phyloP scores from a whole-genome alignment of 768 basidiomycete genomes.

The Boletus barrowsii region DNA sequence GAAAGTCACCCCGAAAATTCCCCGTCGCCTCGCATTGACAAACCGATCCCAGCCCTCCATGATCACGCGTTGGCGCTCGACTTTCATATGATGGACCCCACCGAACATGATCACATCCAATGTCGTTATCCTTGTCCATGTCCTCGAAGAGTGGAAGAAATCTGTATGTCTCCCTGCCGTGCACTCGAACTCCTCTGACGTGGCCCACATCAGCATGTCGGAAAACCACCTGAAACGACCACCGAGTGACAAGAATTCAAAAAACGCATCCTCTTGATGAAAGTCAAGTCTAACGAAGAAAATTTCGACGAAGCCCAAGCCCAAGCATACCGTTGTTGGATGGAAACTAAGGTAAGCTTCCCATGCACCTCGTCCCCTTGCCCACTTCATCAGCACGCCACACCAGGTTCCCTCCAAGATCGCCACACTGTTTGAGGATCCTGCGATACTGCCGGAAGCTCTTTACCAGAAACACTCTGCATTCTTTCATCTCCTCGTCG shows the following conservation, averaged over 20 bases:
- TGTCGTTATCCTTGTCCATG: constrained; percentile 86
- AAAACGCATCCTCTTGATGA: constrained; percentile 54
- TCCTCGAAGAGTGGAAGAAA: constrained; percentile 79
- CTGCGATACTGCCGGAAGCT: constrained; percentile 42
- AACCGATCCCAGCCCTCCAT: constrained; percentile 80
- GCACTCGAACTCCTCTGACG: neutral
- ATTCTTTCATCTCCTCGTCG: constrained; percentile 77
- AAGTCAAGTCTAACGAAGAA: constrained; percentile 83
- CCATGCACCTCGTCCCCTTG: neutral
- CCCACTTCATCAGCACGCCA: neutral
- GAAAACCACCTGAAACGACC: constrained; percentile 47
- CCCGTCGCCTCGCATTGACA: constrained; percentile 80
- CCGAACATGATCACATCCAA: constrained; percentile 87
- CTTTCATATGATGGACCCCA: constrained; percentile 77
- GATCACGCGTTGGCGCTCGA: constrained; percentile 71
- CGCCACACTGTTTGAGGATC: constrained; percentile 58
- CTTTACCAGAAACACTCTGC: constrained; percentile 48
- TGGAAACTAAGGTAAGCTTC: constrained; percentile 41
- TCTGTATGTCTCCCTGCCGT: constrained; percentile 42
- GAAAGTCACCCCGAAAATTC: constrained; percentile 80
- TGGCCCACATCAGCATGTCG: constrained; percentile 54
- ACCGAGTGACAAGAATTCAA: constrained; percentile 82
- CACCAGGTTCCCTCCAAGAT: constrained; percentile 67
- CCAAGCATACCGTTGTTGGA: constrained; percentile 83
- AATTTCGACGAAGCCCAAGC: constrained; percentile 95